These are phyloP conservation scores for Aspergillus panamensis DNA, from an alignment of 495 filamentous ascomycete species.

Conservation along the genomic window DNA sequence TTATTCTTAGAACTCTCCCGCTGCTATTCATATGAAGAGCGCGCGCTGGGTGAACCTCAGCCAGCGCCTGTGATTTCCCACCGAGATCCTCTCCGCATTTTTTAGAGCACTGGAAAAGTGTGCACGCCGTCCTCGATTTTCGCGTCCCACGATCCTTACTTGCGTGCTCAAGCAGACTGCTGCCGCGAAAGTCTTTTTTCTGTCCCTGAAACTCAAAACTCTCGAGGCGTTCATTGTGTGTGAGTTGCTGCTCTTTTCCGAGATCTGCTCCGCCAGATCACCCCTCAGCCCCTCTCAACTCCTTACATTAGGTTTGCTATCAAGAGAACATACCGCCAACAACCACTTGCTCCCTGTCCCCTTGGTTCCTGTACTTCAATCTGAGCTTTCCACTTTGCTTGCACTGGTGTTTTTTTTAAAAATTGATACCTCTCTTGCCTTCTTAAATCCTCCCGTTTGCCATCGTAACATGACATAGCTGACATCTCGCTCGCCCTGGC, in stretches of 20 bases:
- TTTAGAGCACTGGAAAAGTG: slow-evolving; percentile 18
- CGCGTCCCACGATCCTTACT: slow-evolving; percentile 25
- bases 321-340: slow-evolving; percentile 39
- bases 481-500: slow-evolving; percentile 25
- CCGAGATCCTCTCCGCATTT: slow-evolving; percentile 29
- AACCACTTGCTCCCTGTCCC: slow-evolving; percentile 18
- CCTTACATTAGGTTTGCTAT: slow-evolving; percentile 36
- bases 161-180: slow-evolving; percentile 7
- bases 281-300: slow-evolving; percentile 43
- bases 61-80: slow-evolving; percentile 22
- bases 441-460: neutral
- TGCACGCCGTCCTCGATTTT: slow-evolving; percentile 20
- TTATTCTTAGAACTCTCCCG: slow-evolving; percentile 14
- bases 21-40: slow-evolving; percentile 18
- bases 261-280: slow-evolving; percentile 36
- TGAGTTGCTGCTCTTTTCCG: slow-evolving; percentile 29
- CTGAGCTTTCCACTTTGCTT: slow-evolving; percentile 12
- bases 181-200: slow-evolving; percentile 16
- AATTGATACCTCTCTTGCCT: slow-evolving; percentile 8
- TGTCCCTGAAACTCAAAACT: slow-evolving; percentile 25
- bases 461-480: slow-evolving; percentile 18
- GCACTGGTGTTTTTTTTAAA: slow-evolving; percentile 10
- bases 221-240: slow-evolving; percentile 48
- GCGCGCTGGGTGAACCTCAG: slow-evolving; percentile 17
- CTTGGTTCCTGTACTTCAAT: slow-evolving; percentile 18